Evolutionary conservation across 257 asterid species (phyloP).

Genomic region (Lycium barbarum): DNA sequence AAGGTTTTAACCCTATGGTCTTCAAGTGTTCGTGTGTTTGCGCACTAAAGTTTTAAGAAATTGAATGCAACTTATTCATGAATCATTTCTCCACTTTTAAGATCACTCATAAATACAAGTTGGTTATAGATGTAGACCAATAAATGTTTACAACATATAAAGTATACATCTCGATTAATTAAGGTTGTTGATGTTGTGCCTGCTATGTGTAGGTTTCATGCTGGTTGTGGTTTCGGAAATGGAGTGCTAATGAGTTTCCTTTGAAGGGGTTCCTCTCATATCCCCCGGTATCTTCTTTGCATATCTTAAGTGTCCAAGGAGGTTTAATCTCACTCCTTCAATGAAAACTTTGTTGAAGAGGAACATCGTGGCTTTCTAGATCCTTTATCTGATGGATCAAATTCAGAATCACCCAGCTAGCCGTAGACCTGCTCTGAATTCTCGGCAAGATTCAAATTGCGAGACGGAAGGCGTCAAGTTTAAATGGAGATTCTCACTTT

Average conservation of each 20-base stretch:
- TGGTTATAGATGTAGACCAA: too few relatives aligned
- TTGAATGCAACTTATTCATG: slow-evolving; percentile 12
- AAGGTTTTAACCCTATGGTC: background rate
- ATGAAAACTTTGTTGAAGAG: slow-evolving; percentile 80
- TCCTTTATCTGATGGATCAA: slow-evolving; percentile 82
- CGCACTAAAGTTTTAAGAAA: background rate
- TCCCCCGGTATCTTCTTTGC: slow-evolving; percentile 66
- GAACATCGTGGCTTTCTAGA: slow-evolving; percentile 80
- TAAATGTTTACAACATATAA: too few relatives aligned
- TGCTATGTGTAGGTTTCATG: slow-evolving; percentile 44
- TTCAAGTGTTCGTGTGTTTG: background rate
- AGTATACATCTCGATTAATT: too few relatives aligned
- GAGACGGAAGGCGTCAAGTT: background rate
- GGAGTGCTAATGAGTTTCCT: slow-evolving; percentile 69
- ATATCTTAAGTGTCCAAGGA: slow-evolving; percentile 84
- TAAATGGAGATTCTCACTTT: too few relatives aligned
- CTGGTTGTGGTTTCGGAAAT: slow-evolving; percentile 84
- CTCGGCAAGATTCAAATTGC: slow-evolving; percentile 79
- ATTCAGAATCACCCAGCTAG: slow-evolving; percentile 57
- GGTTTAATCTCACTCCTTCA: slow-evolving; percentile 84
- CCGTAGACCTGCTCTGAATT: slow-evolving; percentile 56
- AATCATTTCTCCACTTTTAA: too few relatives aligned
- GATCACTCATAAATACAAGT: too few relatives aligned
- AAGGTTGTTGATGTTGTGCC: too few relatives aligned
- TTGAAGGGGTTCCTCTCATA: slow-evolving; percentile 56